These are phyloP conservation scores for Vanilla planifolia DNA, from an alignment of 106 monocot genomes.

Conservation along the genomic window DNA sequence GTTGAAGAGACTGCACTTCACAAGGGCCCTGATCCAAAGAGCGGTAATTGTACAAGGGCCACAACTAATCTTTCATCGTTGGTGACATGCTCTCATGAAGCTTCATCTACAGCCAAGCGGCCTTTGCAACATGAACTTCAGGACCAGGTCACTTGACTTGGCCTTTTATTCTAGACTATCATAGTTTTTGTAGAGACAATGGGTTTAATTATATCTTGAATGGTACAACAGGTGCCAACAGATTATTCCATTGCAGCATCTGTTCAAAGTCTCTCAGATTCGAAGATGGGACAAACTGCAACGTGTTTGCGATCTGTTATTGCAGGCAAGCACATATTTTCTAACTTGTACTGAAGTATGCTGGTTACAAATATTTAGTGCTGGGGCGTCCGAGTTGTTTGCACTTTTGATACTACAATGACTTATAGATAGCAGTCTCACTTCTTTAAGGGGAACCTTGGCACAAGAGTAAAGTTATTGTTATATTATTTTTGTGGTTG, in stretches of 20 bases:
- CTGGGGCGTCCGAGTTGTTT: background rate
- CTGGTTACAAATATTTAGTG: background rate
- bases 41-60: conserved; percentile 7
- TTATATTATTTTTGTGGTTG: too few relatives aligned
- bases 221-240: conserved; percentile 41
- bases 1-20: background rate
- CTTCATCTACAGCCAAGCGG: conserved; percentile 18
- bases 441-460: too few relatives aligned
- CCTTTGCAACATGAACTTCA: conserved; percentile 21
- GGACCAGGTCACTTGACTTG: conserved; percentile 45
- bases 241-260: conserved; percentile 20
- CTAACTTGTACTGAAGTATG: background rate
- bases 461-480: too few relatives aligned
- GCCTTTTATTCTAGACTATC: conserved; percentile 41
- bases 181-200: conserved; percentile 11
- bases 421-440: background rate
- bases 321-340: conserved; percentile 39
- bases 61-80: conserved; percentile 9
- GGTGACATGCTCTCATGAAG: conserved; percentile 16
- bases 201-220: conserved; percentile 40
- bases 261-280: conserved; percentile 15
- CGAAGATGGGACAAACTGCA: conserved; percentile 18
- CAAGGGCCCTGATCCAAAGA: background rate
- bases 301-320: conserved; percentile 22
- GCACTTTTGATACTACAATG: background rate